Conservation (phyloP, 2,329 filamentous ascomycete genomes). For the Alternaria sp. region DNA sequence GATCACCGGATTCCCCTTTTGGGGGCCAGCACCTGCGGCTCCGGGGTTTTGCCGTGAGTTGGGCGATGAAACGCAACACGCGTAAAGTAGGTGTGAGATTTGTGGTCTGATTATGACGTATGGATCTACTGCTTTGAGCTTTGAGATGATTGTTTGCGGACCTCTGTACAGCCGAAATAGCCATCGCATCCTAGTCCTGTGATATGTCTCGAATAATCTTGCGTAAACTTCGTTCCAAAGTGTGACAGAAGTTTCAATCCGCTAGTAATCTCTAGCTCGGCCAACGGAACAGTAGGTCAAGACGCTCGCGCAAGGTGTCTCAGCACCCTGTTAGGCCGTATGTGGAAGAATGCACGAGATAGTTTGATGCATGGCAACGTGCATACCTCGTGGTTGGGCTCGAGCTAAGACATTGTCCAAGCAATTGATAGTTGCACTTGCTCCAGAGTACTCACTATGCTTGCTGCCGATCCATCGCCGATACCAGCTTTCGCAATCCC, state of each 20-base stretch:
- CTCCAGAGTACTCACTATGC: conserved; percentile 4
- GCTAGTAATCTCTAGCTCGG: conserved; percentile 1
- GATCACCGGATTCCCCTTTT: conserved; percentile 5
- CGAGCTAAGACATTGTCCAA: not conserved
- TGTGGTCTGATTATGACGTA: conserved; percentile 2
- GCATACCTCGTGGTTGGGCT: conserved; percentile 12
- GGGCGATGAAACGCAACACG: not conserved
- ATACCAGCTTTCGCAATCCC: not conserved
- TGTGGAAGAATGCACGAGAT: not conserved
- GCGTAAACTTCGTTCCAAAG: not conserved
- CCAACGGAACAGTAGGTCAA: not conserved
- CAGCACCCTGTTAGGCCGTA: not conserved
- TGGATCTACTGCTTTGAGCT: not conserved
- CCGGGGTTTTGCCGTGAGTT: conserved; percentile 9
- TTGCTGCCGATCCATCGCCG: conserved; percentile 5
- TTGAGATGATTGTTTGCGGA: not conserved
- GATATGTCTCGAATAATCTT: conserved; percentile 1
- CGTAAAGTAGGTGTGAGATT: conserved; percentile 2
- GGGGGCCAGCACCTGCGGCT: conserved; percentile 5
- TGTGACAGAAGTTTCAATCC: conserved; percentile 1
- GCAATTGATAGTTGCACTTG: not conserved
- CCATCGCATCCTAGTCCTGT: not conserved
- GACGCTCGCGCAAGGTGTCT: not conserved
- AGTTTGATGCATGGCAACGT: conserved; percentile 1
- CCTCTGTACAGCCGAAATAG: not conserved